Percentiles rank a stretch among this genome's conserved stretches.
Evolutionary conservation across 768 basidiomycete genomes (phyloP).

Genomic region (Imleria badia): DNA sequence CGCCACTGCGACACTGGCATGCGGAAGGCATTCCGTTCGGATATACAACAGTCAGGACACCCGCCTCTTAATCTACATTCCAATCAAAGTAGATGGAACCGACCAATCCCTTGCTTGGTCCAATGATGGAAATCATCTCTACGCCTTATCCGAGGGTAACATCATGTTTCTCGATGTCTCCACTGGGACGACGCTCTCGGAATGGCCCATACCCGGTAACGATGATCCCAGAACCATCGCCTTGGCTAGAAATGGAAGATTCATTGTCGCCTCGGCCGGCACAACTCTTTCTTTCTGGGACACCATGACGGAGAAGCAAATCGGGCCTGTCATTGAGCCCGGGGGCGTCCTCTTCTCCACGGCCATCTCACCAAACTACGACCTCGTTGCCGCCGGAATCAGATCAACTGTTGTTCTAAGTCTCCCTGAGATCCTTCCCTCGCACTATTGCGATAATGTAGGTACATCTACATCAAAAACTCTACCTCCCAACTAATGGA

Average conservation of each 20-base stretch:
- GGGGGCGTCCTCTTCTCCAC: neutral
- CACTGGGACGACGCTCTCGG: neutral
- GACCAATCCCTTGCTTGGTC: constrained; percentile 12
- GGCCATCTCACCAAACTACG: constrained; percentile 7
- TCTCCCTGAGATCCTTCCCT: constrained; percentile 6
- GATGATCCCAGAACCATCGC: neutral
- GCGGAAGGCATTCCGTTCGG: neutral
- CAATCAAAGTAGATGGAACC: neutral
- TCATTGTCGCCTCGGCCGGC: neutral
- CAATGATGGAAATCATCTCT: neutral
- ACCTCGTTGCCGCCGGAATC: neutral
- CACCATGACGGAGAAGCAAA: neutral
- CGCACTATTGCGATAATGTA: neutral
- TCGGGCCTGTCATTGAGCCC: constrained; percentile 7
- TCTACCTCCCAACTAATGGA: too few species aligned
- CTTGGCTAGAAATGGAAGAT: constrained; percentile 8
- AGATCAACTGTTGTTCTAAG: neutral
- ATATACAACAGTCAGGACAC: constrained; percentile 4
- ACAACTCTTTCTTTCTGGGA: constrained; percentile 16
- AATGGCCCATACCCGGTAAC: constrained; percentile 5
- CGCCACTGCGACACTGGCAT: constrained; percentile 10
- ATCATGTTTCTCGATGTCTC: constrained; percentile 2
- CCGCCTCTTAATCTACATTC: neutral
- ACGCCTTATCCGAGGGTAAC: neutral
- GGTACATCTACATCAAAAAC: neutral